These are phyloP conservation scores for Lactarius evosmus DNA, from an alignment of 768 basidiomycete species.

Conservation along the genomic window DNA sequence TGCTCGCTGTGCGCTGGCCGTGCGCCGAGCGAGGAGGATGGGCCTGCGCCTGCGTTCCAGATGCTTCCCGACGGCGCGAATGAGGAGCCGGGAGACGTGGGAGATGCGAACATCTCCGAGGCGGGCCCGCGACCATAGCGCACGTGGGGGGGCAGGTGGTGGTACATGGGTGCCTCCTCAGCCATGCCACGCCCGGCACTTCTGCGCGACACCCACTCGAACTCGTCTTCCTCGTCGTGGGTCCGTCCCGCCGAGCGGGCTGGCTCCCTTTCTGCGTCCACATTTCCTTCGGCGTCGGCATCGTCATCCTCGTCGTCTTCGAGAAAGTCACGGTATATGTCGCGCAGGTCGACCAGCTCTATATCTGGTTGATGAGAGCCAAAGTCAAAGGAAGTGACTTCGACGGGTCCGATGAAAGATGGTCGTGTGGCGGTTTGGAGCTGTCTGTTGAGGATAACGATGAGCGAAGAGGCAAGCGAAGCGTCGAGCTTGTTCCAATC, in stretches of 20 bases:
- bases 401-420: constrained; percentile 91
- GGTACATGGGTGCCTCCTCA: constrained; percentile 54
- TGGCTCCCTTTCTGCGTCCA: constrained; percentile 31
- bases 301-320: constrained; percentile 51
- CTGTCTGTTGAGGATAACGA: constrained; percentile 75
- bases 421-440: constrained; percentile 72
- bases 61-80: not conserved
- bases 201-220: constrained; percentile 76
- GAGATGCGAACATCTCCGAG: constrained; percentile 56
- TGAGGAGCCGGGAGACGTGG: constrained; percentile 41
- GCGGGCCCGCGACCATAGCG: constrained; percentile 59
- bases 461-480: constrained; percentile 63
- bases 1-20: constrained; percentile 32
- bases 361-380: constrained; percentile 80
- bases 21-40: constrained; percentile 12
- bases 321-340: constrained; percentile 93
- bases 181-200: constrained; percentile 54
- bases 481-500: constrained; percentile 86
- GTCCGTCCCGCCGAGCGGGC: constrained; percentile 26
- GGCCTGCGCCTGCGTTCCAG: constrained; percentile 15
- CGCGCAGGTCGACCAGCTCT: constrained; percentile 86
- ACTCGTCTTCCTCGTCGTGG: constrained; percentile 62
- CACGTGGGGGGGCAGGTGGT: constrained; percentile 70
- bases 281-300: constrained; percentile 53
- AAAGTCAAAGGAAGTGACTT: constrained; percentile 83